Percentiles rank a stretch among this genome's conserved stretches.
These are phyloP conservation scores for Komagataea norvegica DNA, from an alignment of 1,139 yeast species.

Conservation along the genomic window DNA sequence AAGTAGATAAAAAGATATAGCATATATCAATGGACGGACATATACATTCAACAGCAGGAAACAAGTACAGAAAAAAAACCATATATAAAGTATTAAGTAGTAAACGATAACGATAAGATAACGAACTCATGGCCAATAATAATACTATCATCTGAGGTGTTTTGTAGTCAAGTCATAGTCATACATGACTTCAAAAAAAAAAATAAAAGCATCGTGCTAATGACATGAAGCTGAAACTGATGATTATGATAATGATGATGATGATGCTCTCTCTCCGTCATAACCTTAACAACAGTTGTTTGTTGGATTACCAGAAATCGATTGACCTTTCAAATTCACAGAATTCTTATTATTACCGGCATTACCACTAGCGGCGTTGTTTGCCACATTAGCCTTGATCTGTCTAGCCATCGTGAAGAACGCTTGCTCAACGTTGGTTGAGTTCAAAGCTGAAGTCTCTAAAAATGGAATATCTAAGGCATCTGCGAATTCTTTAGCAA, in stretches of 20 bases:
- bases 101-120: too few species aligned
- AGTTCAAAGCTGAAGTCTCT: constrained; percentile 93
- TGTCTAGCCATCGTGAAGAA: constrained; percentile 98
- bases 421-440: constrained; percentile 97
- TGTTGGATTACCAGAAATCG: constrained; percentile 62
- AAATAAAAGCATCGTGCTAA: constrained; percentile 1
- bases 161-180: too few species aligned
- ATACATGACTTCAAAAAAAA: background rate
- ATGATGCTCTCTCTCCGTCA: background rate
- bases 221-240: background rate
- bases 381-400: constrained; percentile 94
- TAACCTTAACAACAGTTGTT: constrained; percentile 66
- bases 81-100: too few species aligned
- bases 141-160: too few species aligned
- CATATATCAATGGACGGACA: too few species aligned
- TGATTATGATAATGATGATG: background rate
- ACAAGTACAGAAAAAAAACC: too few species aligned
- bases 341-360: constrained; percentile 36
- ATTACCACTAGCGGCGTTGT: constrained; percentile 41
- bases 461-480: constrained; percentile 91
- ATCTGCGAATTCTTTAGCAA: constrained; percentile 97
- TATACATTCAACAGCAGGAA: too few species aligned
- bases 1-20: too few species aligned
- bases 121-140: background rate
- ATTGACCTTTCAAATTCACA: constrained; percentile 87